phyloP scores from a whole-genome alignment of 768 basidiomycete genomes.

The Suillus cothurnatus region DNA sequence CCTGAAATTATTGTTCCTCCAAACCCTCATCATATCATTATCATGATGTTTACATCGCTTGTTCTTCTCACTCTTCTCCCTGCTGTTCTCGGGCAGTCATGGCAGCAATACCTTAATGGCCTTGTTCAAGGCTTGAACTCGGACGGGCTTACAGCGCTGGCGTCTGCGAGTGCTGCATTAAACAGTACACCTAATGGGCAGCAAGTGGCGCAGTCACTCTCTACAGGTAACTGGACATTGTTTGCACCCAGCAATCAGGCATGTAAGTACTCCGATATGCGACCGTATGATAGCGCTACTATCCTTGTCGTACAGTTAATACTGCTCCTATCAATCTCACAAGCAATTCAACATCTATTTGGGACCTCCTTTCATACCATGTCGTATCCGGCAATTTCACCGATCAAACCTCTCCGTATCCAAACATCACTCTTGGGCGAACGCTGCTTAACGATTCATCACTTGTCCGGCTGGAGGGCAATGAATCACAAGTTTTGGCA shows the following conservation, averaged over 20 bases:
- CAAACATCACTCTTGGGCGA: slow-evolving; percentile 64
- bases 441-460: slow-evolving; percentile 56
- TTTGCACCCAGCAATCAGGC: slow-evolving; percentile 63
- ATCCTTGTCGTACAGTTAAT: slow-evolving; percentile 18
- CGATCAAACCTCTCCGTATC: slow-evolving; percentile 44
- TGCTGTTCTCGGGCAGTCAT: slow-evolving; percentile 25
- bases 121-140: slow-evolving; percentile 41
- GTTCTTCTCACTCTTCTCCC: slow-evolving; percentile 27
- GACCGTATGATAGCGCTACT: not conserved
- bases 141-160: slow-evolving; percentile 45
- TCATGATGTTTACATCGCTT: slow-evolving; percentile 24
- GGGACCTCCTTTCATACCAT: slow-evolving; percentile 59
- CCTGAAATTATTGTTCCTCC: not conserved
- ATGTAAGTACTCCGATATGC: slow-evolving; percentile 37
- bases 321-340: slow-evolving; percentile 36
- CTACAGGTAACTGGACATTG: slow-evolving; percentile 48
- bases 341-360: slow-evolving; percentile 38
- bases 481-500: slow-evolving; percentile 56
- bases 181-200: slow-evolving; percentile 47
- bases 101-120: slow-evolving; percentile 31
- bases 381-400: slow-evolving; percentile 54
- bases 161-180: slow-evolving; percentile 40
- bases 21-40: slow-evolving; percentile 19
- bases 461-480: slow-evolving; percentile 58
- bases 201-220: slow-evolving; percentile 44